phyloP scores from a whole-genome alignment of 345 rosid genomes.

The Alliaria petiolata region DNA sequence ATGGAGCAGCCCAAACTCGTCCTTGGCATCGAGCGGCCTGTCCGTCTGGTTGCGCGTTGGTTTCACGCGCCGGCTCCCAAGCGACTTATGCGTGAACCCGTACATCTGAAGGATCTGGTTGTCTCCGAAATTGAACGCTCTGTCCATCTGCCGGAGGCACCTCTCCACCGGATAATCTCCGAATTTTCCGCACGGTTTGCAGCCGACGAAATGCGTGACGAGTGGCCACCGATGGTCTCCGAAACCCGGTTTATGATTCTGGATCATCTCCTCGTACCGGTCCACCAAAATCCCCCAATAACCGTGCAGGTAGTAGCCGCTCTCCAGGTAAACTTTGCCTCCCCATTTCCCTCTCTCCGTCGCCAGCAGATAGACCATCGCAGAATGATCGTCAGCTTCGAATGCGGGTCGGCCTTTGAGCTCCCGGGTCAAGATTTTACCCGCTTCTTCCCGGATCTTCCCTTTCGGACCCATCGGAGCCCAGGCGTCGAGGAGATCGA shows the following conservation, averaged over 20 bases:
- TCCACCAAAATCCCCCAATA: constrained; percentile 74
- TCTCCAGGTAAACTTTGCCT: constrained; percentile 63
- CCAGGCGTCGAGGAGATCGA: constrained; percentile 68
- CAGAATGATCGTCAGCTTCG: constrained; percentile 73
- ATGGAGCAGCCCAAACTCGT: constrained; percentile 42
- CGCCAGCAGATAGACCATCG: constrained; percentile 63
- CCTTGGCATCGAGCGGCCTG: constrained; percentile 38
- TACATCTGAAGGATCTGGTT: constrained; percentile 67
- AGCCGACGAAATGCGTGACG: constrained; percentile 79
- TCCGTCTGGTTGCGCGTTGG: constrained; percentile 43
- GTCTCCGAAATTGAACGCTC: constrained; percentile 74
- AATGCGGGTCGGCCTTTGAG: constrained; percentile 59
- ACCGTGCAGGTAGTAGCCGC: constrained; percentile 67
- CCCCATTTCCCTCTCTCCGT: constrained; percentile 66
- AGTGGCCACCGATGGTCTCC: constrained; percentile 80
- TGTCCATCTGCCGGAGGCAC: constrained; percentile 73
- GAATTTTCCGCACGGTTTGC: constrained; percentile 75
- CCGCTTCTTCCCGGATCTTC: constrained; percentile 58
- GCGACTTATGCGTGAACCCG: constrained; percentile 51
- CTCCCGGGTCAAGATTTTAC: constrained; percentile 52
- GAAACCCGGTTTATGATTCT: constrained; percentile 57
- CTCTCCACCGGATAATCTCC: constrained; percentile 64
- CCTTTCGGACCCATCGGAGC: constrained; percentile 77
- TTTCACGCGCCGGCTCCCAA: constrained; percentile 45
- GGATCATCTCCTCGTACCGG: constrained; percentile 65